Percentiles rank a stretch among this genome's conserved stretches.
phyloP scores from a whole-genome alignment of 2,329 filamentous ascomycete genomes.

The Ophiostoma pallidulum region DNA sequence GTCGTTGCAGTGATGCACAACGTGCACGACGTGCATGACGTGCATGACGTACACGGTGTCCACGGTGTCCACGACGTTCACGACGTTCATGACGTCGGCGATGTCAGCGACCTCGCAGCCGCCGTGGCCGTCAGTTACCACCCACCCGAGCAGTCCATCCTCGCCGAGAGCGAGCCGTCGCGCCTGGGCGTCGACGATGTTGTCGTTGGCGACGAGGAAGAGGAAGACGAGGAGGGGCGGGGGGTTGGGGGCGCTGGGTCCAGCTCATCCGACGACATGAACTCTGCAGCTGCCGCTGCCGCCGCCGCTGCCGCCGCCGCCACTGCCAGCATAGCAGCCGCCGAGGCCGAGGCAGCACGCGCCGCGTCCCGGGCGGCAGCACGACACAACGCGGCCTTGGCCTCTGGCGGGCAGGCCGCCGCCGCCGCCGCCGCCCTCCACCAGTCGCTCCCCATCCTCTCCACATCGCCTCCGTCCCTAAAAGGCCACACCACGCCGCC shows the following conservation, averaged over 20 bases:
- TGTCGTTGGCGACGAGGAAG: neutral
- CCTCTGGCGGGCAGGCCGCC: neutral
- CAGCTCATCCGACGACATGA: neutral
- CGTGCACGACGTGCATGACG: constrained; percentile 11
- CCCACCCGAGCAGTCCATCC: constrained; percentile 12
- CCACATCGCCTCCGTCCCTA: constrained; percentile 14
- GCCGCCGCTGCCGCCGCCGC: constrained; percentile 7
- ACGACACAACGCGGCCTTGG: neutral
- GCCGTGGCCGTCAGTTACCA: constrained; percentile 15
- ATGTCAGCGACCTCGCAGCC: constrained; percentile 15
- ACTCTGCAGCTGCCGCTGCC: constrained; percentile 12
- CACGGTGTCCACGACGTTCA: too few relatives aligned
- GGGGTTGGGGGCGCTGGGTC: neutral
- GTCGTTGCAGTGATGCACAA: constrained; percentile 10
- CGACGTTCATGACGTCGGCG: constrained; percentile 12
- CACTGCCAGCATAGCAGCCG: constrained; percentile 1
- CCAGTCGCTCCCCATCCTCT: too few relatives aligned
- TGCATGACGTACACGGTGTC: constrained; percentile 17
- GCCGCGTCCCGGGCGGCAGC: neutral
- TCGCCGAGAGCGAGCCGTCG: constrained; percentile 15
- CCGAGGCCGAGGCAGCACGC: constrained; percentile 4
- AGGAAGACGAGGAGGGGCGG: too few relatives aligned
- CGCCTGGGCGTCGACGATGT: constrained; percentile 10
- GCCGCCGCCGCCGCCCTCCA: neutral
- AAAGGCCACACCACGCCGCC: constrained; percentile 23